Evolutionary conservation across 1,284 basidiomycete species (phyloP).

Genomic region (Tilletia setariae): DNA sequence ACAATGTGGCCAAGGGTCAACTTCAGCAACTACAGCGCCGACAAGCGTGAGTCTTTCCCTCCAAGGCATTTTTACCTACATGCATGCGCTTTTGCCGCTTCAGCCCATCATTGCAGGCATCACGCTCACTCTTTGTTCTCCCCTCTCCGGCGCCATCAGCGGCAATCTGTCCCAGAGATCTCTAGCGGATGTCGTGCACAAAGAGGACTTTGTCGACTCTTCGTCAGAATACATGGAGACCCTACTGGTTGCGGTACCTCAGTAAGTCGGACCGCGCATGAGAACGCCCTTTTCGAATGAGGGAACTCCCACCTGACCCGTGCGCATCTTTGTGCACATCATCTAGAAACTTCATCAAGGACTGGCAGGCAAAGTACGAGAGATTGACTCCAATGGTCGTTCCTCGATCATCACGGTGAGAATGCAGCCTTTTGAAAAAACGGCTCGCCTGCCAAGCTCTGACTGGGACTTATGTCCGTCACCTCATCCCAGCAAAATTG

Average conservation of each 20-base stretch:
- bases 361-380: constrained; percentile 88
- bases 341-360: constrained; percentile 75
- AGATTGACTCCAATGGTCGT: constrained; percentile 84
- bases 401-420: constrained; percentile 72
- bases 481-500: constrained; percentile 58
- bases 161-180: constrained; percentile 90
- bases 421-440: background rate
- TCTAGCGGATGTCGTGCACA: constrained; percentile 77
- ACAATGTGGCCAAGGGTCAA: constrained; percentile 90
- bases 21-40: constrained; percentile 90
- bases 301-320: too few species aligned
- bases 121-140: background rate
- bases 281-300: constrained; percentile 16
- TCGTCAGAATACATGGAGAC: constrained; percentile 94
- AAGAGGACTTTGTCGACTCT: constrained; percentile 71
- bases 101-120: background rate
- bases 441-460: background rate
- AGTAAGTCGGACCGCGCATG: constrained; percentile 60
- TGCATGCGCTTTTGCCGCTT: background rate
- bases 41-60: constrained; percentile 67
- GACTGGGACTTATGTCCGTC: background rate
- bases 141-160: constrained; percentile 57
- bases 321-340: background rate
- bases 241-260: constrained; percentile 87
- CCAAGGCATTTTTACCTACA: background rate